Percentiles rank a stretch among this genome's conserved stretches.
Conservation (phyloP, 176 grass and related monocot species). For the Ampelocalamus luodianensis region DNA sequence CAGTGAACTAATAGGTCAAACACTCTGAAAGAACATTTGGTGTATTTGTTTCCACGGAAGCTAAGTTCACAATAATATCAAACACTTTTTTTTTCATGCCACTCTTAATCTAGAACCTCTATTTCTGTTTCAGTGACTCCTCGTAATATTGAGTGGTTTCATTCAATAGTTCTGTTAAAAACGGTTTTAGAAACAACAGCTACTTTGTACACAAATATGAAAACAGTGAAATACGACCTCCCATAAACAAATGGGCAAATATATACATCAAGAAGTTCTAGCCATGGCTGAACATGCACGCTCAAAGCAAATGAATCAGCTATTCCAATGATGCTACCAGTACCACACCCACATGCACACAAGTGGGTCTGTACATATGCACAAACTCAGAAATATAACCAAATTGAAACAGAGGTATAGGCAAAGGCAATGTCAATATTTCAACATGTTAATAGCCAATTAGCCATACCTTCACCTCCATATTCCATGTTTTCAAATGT, state of each 20-base stretch:
- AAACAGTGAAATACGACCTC: background rate
- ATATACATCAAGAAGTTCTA: background rate
- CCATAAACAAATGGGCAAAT: slow-evolving; percentile 5
- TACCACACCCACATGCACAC: background rate
- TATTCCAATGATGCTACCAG: slow-evolving; percentile 24
- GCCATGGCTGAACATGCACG: slow-evolving; percentile 10
- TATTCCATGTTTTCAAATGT: slow-evolving; percentile 99
- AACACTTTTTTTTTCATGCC: background rate
- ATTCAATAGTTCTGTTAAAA: slow-evolving; percentile 4
- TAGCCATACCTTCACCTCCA: slow-evolving; percentile 79
- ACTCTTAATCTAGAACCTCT: background rate
- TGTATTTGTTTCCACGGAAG: background rate
- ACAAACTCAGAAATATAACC: background rate
- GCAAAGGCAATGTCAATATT: slow-evolving; percentile 10
- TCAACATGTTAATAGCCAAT: slow-evolving; percentile 14
- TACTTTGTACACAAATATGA: slow-evolving; percentile 15
- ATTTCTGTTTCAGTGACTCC: background rate
- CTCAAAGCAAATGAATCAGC: background rate
- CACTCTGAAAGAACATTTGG: slow-evolving; percentile 10
- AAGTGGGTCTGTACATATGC: background rate
- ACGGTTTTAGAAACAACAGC: slow-evolving; percentile 12
- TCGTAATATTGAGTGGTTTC: background rate
- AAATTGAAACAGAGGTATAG: background rate
- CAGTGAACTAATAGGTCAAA: slow-evolving; percentile 19
- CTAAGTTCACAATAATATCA: slow-evolving; percentile 15